Evolutionary conservation across 306 rosid genomes (phyloP).

Genomic region (Cucumis hystrix): DNA sequence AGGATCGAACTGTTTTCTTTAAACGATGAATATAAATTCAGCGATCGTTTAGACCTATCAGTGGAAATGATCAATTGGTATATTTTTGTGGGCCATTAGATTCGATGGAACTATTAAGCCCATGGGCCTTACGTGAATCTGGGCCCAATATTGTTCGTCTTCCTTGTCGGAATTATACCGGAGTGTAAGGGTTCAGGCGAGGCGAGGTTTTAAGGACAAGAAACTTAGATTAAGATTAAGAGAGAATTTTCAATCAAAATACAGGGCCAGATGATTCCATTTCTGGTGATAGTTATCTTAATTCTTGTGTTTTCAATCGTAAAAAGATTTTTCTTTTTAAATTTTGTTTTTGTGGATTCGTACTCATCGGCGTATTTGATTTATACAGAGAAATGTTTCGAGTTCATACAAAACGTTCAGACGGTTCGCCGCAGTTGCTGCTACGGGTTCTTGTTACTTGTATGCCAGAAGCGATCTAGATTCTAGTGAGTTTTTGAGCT

Average conservation of each 20-base stretch:
- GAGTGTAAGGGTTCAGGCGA: not conserved
- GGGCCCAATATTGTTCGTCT: not conserved
- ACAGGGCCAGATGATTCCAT: constrained; percentile 17
- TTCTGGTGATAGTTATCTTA: constrained; percentile 14
- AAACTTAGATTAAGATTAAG: not conserved
- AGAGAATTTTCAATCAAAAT: not conserved
- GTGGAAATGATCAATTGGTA: not conserved
- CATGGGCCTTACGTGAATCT: not conserved
- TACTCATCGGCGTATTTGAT: not conserved
- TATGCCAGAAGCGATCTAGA: not conserved
- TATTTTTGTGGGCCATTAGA: not conserved
- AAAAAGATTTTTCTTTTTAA: too few relatives aligned
- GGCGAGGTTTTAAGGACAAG: too few relatives aligned
- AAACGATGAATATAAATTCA: not conserved
- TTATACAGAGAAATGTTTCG: constrained; percentile 27
- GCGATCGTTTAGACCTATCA: too few relatives aligned
- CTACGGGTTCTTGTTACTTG: constrained; percentile 31
- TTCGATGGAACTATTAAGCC: not conserved
- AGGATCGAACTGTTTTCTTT: too few relatives aligned
- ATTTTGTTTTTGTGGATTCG: not conserved
- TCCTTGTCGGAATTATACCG: not conserved
- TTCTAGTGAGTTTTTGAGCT: constrained; percentile 19
- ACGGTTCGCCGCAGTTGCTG: constrained; percentile 27
- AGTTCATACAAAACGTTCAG: constrained; percentile 7
- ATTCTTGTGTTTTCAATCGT: not conserved